Conservation (phyloP, 2,329 filamentous ascomycete species). For the Dactylellina parvicollis region DNA sequence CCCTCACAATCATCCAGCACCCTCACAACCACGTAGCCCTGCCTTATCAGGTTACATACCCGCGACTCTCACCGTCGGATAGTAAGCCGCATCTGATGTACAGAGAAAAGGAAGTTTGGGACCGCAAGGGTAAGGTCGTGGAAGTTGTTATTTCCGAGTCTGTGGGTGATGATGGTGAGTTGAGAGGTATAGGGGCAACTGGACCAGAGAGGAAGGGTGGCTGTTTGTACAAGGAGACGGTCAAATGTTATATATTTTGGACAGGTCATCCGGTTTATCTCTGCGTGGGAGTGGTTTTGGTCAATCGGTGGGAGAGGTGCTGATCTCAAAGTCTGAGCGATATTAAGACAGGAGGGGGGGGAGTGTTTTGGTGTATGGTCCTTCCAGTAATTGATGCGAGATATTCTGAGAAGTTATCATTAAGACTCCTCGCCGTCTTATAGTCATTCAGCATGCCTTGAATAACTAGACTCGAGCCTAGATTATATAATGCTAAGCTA, state of each 20-base stretch:
- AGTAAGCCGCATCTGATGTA: conserved; percentile 1
- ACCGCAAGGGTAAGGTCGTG: neutral
- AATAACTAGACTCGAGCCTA: no score
- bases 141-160: neutral
- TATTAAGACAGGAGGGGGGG: no score
- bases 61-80: neutral
- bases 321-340: neutral
- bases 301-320: neutral
- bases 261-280: conserved; percentile 7
- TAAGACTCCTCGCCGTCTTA: no score
- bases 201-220: neutral
- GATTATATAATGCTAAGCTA: no score
- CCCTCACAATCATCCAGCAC: neutral
- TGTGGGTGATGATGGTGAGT: neutral
- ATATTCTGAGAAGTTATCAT: no score
- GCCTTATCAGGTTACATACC: neutral
- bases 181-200: neutral
- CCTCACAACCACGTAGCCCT: neutral
- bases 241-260: conserved; percentile 8
- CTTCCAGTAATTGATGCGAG: no score
- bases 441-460: no score
- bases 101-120: neutral
- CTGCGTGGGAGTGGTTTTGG: neutral
- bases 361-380: no score
- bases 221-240: neutral